These are phyloP conservation scores for Candida argentea DNA, from an alignment of 805 yeast genomes.

Conservation along the genomic window DNA sequence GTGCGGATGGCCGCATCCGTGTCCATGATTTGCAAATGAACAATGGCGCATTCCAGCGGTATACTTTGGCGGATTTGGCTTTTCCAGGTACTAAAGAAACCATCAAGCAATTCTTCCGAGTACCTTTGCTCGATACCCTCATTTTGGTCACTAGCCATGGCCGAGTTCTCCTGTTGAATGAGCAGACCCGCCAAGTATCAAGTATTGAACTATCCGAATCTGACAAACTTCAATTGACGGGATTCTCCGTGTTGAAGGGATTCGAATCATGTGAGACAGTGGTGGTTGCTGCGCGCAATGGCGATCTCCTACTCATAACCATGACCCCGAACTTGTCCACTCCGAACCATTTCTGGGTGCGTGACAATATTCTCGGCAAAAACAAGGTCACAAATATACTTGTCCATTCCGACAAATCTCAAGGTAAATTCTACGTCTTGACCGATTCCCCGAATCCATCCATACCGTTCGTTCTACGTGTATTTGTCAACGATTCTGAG, in stretches of 20 bases:
- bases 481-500: constrained; percentile 14
- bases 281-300: constrained; percentile 20
- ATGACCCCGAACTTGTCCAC: constrained; percentile 16
- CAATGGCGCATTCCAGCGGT: constrained; percentile 7
- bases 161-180: constrained; percentile 27
- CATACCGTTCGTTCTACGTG: constrained; percentile 38
- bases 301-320: constrained; percentile 34
- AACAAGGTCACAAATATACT: constrained; percentile 45
- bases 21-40: constrained; percentile 43
- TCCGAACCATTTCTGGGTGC: constrained; percentile 14
- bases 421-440: constrained; percentile 24
- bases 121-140: constrained; percentile 28
- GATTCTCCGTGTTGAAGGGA: constrained; percentile 35
- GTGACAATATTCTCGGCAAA: constrained; percentile 14
- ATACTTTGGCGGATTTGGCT: constrained; percentile 24
- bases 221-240: constrained; percentile 15
- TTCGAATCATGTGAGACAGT: constrained; percentile 21
- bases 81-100: constrained; percentile 34
- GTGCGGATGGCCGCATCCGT: constrained; percentile 83
- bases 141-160: constrained; percentile 55
- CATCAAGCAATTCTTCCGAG: constrained; percentile 49
- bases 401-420: constrained; percentile 9
- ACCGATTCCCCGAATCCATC: constrained; percentile 62
- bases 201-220: constrained; percentile 1
- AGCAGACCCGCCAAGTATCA: constrained; percentile 4